Evolutionary conservation across 1,284 basidiomycete genomes (phyloP).

Genomic region (Mycena sp.): DNA sequence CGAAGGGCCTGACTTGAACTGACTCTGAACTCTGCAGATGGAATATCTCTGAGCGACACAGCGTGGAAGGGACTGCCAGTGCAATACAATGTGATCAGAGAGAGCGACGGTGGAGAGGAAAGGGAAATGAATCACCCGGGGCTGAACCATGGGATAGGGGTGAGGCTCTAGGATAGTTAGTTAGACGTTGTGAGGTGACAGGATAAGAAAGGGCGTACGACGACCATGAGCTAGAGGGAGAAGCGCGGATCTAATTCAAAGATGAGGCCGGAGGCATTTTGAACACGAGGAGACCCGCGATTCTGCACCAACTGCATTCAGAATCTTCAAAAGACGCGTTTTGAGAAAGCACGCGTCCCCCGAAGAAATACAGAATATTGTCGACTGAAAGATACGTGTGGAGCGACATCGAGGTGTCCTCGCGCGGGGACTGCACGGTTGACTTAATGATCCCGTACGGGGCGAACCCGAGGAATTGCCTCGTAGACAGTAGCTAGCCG

Average conservation of each 20-base stretch:
- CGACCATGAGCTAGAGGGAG: constrained; percentile 18
- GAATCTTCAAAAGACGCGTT: background rate
- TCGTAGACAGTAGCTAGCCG: constrained; percentile 4
- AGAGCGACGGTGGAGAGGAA: constrained; percentile 12
- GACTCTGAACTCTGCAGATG: too few relatives aligned
- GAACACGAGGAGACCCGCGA: constrained; percentile 7
- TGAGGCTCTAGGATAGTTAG: background rate
- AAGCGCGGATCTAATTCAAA: background rate
- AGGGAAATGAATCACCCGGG: background rate
- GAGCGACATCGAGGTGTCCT: background rate
- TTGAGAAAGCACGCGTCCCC: background rate
- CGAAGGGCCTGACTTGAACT: too few relatives aligned
- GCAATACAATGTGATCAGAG: background rate
- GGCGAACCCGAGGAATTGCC: constrained; percentile 9
- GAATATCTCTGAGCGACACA: too few relatives aligned
- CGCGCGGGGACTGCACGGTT: background rate
- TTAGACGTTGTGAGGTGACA: background rate
- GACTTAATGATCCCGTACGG: background rate
- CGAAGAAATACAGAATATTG: constrained; percentile 19
- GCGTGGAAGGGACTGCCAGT: constrained; percentile 13
- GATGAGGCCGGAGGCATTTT: constrained; percentile 7
- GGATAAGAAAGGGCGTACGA: background rate
- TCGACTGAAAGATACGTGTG: background rate
- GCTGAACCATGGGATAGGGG: constrained; percentile 15
- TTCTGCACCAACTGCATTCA: background rate